Evolutionary conservation across 306 rosid species (phyloP), one percentile per base, ranked within the genome.

Genomic region (Spatholobus suberectus): DNA sequence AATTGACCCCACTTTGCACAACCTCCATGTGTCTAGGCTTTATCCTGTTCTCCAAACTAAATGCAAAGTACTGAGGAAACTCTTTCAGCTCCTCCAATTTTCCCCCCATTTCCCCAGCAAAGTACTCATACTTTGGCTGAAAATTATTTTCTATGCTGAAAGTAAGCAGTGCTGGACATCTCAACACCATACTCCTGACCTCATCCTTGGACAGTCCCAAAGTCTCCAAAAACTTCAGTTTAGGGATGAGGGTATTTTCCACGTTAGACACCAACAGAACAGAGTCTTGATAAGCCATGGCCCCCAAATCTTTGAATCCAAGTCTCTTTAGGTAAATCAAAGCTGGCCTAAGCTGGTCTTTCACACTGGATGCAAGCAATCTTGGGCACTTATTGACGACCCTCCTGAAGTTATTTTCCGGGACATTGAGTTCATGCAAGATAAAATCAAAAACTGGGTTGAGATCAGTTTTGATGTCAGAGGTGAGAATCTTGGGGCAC

Each of bases 21-120:
- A 80, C 79, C 81, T 96, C 91, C 85, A 65, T 68, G 41, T 96
- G 90, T 83, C 99, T 93, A 15, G 97, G 94, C 82, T 86, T 95
- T 37, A 95, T 93, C 93, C 98, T 93, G 67, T 95, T 95, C 73
- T 93, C 98, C 85, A 95, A 81, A 76, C 98, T 95, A 59, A 95
- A 95, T 1, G 97, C 87, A 54, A 95, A 93, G 55, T 89, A 95
- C 84, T 95, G 98, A 77, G 98, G 98, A 66, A 95, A 95, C 21
- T 83, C 93, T 79, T 79, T 92, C 65, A 95, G 72, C 23, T 93
- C 98, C 86, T 84, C 91, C 85, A 93, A 68, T 20, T 80, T 86
- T 75, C 87, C 81, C 27, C 81, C 84, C 98, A 96, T 96, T 43
- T 85, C 97, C 63, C 11, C 80, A 21, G 74, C 29, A 69, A 96